Evolutionary conservation across 2,329 filamentous ascomycete species (phyloP).

Genomic region (Emergomyces orientalis): DNA sequence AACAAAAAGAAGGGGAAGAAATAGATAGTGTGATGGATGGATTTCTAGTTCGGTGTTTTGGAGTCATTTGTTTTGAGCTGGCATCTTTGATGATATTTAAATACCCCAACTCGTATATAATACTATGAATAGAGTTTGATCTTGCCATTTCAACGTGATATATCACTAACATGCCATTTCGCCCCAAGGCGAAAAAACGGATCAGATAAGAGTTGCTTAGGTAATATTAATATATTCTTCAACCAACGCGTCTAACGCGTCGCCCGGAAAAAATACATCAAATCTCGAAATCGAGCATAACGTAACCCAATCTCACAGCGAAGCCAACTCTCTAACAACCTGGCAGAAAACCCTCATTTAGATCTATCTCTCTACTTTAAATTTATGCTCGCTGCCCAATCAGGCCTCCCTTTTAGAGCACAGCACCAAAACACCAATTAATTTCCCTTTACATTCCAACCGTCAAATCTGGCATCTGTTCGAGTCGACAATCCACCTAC

Average conservation of each 20-base stretch:
- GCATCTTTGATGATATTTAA: constrained; percentile 1
- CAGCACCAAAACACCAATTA: background rate
- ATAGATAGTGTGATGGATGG: constrained; percentile 18
- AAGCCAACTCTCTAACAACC: background rate
- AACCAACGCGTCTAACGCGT: background rate
- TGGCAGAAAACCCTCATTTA: background rate
- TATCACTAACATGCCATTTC: too few relatives aligned
- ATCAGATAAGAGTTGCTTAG: too few relatives aligned
- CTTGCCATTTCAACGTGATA: background rate
- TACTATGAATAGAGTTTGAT: background rate
- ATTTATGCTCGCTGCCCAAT: background rate
- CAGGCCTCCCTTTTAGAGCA: background rate
- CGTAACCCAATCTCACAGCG: background rate
- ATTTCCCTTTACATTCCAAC: background rate
- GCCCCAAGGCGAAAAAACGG: too few relatives aligned
- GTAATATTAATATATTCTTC: background rate
- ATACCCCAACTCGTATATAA: constrained; percentile 3
- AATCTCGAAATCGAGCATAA: background rate
- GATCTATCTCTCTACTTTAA: background rate
- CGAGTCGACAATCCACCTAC: background rate
- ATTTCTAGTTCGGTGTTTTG: background rate
- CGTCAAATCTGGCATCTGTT: background rate
- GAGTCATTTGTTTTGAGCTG: background rate
- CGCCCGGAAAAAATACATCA: background rate
- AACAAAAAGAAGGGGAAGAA: constrained; percentile 39